Base-by-base conservation (phyloP, 306 rosid genomes). In the Lathyrus aphaca region DNA sequence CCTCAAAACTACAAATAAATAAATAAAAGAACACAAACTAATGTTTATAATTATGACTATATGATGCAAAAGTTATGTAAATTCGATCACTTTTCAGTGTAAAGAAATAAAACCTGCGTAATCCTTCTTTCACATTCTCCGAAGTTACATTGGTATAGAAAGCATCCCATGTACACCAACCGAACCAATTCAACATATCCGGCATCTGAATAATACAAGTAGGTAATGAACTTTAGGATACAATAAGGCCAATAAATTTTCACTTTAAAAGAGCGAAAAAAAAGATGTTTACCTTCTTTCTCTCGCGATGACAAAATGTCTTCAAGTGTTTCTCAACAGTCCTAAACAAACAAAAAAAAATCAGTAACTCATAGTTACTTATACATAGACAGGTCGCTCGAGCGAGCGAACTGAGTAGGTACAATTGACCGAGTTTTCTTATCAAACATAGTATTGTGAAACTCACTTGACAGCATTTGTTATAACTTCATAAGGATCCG, bases 131-230 rank as follows among this genome's bases (percentile, higher is more conserved):
- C 54, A 93, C 89, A 12, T 92, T 96, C 38, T 90, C 91, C 5
- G 96, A 85, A 76, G 81, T 77, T 43, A 93, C 94, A 17, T 77
- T 81, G 6, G 98, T 93, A 66, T 93, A 93, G 82, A 90, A 93
- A 68, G 98, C 98, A 71, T 93, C 97, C 98, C 98, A 93, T n/a
- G 97, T 90, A 55, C 97, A 90, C 97, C 97, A 93, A 2, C 98
- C 98, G 78, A 93, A 90, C 98, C 97, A 93, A 82, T 90, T 84
- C 85, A 93, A 70, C 71, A 90, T 75, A 81, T 88, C 94, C 43
- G 98, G 98, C 97, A 93, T 86, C 98, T 93, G 81, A 62, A 80
- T 49, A 62, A 77, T 64, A 55, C 66, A 71, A 56, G 30, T 45
- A 57, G 51, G 49, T 32, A 15, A 25, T 25, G 14, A 63, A 55